These are phyloP conservation scores for Yarrowia hollandica DNA, from an alignment of 805 yeast species.

Conservation along the genomic window DNA sequence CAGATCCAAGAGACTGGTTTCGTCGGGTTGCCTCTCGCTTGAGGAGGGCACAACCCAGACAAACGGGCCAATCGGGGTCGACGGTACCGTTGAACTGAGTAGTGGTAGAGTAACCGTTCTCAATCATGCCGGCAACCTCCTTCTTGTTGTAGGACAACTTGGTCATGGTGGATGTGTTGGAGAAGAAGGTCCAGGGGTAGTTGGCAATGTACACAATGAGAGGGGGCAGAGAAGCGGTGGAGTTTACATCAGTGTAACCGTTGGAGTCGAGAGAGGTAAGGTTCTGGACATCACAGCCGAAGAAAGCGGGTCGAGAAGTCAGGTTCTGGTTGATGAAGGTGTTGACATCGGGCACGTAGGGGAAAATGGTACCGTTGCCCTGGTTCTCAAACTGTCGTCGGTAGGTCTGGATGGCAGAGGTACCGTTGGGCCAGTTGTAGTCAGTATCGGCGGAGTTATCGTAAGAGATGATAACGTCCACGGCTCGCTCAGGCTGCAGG, in stretches of 20 bases:
- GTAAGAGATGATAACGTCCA: slow-evolving; percentile 63
- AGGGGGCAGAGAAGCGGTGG: slow-evolving; percentile 53
- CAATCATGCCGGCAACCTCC: slow-evolving; percentile 59
- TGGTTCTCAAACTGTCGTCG: slow-evolving; percentile 56
- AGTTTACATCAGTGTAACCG: slow-evolving; percentile 34
- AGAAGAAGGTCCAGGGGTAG: slow-evolving; percentile 59
- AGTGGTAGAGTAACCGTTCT: slow-evolving; percentile 72
- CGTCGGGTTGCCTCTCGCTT: slow-evolving; percentile 73
- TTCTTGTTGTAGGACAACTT: slow-evolving; percentile 60
- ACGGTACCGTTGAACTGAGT: slow-evolving; percentile 65
- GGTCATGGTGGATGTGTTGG: slow-evolving; percentile 69
- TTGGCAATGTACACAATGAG: slow-evolving; percentile 77
- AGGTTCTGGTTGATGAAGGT: slow-evolving; percentile 62
- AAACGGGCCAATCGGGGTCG: slow-evolving; percentile 67
- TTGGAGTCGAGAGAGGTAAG: slow-evolving; percentile 53
- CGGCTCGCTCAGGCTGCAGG: slow-evolving; percentile 56
- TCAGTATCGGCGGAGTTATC: slow-evolving; percentile 43
- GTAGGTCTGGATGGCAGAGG: slow-evolving; percentile 56
- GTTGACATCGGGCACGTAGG: slow-evolving; percentile 71
- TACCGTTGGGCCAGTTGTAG: slow-evolving; percentile 45
- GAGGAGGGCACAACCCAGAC: slow-evolving; percentile 81
- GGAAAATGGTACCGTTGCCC: slow-evolving; percentile 66
- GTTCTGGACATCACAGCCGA: slow-evolving; percentile 74
- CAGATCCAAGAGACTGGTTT: slow-evolving; percentile 52
- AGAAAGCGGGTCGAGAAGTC: slow-evolving; percentile 71